Base-by-base conservation (phyloP, 768 basidiomycete genomes). In the Termitomyces sp. region DNA sequence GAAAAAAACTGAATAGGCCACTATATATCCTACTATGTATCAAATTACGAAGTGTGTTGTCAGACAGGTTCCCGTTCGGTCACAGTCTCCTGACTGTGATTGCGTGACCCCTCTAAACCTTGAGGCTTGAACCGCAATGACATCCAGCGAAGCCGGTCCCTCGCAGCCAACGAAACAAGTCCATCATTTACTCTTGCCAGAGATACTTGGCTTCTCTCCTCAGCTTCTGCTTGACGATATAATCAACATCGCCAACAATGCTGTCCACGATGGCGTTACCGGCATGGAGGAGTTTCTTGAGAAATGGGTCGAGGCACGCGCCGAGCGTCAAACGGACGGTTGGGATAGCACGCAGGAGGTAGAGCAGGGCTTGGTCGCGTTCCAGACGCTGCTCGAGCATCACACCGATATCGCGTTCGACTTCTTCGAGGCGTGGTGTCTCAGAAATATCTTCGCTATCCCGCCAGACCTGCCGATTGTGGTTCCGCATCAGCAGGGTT, bases 401-500 rank as follows among this genome's bases (percentile, higher is more conserved):
- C 93, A 94, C 62, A 86, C 90, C 43, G 94, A 97, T 65, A 80
- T 91, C 44, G 94, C 93, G 0, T 91, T 95, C 58, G 94, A 97
- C 68, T 89, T 88, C 66, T 91, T 97, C 63, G 93, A 94, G 71
- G 86, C 85, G 0, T 96, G 94, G 93, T 86, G 84, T 11, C 69
- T 94, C 65, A 76, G 92, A 41, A 97, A 96, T 70, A 88, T 94
- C 55, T 96, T 96, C 64, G 81, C 84, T 51, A 79, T 94, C 16
- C 82, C 86, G 0, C 75, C 80, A 3, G 83, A 85, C 58, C 64
- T 91, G 34, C 85, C 85, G 0, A 72, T 92, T 32, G 83, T 92
- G 14, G 77, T 85, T 4, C 88, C 88, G 3, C 90, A 91, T 64
- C 93, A 95, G 55, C 78, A 79, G 51, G 81, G 82, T 0, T 72